A percentile compares a stretch with the other conserved stretches of the same genome.
Conservation (phyloP, 345 rosid genomes). For the Raphanus sativus region DNA sequence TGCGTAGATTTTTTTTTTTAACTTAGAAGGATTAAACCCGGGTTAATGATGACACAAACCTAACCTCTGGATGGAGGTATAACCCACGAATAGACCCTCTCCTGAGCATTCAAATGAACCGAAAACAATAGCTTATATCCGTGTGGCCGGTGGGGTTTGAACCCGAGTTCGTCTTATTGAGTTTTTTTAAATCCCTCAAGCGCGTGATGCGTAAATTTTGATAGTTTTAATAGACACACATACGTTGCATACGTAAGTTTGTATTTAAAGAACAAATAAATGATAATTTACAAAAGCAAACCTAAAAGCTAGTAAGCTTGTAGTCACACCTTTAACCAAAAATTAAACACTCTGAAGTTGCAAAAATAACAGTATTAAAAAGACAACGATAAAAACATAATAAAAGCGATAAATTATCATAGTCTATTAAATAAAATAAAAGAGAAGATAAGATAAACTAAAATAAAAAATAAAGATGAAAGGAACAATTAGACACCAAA, state of each 20-base stretch:
- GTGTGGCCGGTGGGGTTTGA: too few relatives aligned
- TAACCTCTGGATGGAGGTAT: too few relatives aligned
- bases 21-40: too few relatives aligned
- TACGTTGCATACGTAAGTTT: neutral
- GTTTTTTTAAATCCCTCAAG: too few relatives aligned
- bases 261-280: neutral
- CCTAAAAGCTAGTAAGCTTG: slow-evolving; percentile 24
- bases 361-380: slow-evolving; percentile 21
- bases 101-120: too few relatives aligned
- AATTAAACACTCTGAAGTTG: neutral
- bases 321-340: slow-evolving; percentile 18
- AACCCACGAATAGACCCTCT: too few relatives aligned
- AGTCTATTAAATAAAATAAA: neutral
- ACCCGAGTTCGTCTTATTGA: too few relatives aligned
- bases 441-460: slow-evolving; percentile 4
- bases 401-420: neutral
- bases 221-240: slow-evolving; percentile 3
- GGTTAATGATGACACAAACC: too few relatives aligned
- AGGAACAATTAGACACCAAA: slow-evolving; percentile 34
- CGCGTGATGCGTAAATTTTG: too few relatives aligned
- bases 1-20: too few relatives aligned
- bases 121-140: too few relatives aligned
- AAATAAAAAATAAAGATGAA: slow-evolving; percentile 15
- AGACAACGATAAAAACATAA: neutral
- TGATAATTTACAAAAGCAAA: slow-evolving; percentile 8